Percentiles rank a stretch among this genome's conserved stretches.
Conservation (phyloP, 2,329 filamentous ascomycete genomes). For the Nemania abortiva region DNA sequence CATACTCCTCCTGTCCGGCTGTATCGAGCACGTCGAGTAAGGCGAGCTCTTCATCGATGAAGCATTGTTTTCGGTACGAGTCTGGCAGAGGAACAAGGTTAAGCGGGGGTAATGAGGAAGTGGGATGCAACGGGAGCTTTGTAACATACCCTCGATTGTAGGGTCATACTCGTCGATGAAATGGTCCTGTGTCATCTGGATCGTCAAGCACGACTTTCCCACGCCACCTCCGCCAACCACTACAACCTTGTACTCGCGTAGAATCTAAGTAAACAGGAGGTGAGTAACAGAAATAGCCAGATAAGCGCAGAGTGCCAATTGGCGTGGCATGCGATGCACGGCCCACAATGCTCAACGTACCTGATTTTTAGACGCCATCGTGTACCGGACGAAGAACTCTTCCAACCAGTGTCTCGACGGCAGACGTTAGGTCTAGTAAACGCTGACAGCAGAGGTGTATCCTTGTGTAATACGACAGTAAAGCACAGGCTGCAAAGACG, state of each 20-base stretch:
- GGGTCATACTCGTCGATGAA: conserved; percentile 99
- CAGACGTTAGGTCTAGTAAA: conserved; percentile 21
- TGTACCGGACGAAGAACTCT: conserved; percentile 40
- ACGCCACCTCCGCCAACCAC: conserved; percentile 98
- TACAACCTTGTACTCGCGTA: conserved; percentile 94
- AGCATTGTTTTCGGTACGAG: conserved; percentile 99
- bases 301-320: conserved; percentile 13
- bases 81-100: conserved; percentile 66
- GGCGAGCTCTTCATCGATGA: conserved; percentile 98
- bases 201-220: conserved; percentile 98
- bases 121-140: conserved; percentile 14
- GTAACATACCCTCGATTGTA: conserved; percentile 89
- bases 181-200: conserved; percentile 94
- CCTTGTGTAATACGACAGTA: conserved; percentile 21
- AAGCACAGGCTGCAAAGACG: conserved; percentile 25
- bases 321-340: conserved; percentile 7
- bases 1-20: conserved; percentile 98
- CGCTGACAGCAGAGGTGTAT: conserved; percentile 20
- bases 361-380: conserved; percentile 59
- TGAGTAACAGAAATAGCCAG: conserved; percentile 38
- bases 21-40: conserved; percentile 98
- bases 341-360: conserved; percentile 46
- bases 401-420: conserved; percentile 39
- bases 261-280: conserved; percentile 67
- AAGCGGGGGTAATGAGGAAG: conserved; percentile 29